Conservation (phyloP, 148 eudicot species). For the Cornus controversa region DNA sequence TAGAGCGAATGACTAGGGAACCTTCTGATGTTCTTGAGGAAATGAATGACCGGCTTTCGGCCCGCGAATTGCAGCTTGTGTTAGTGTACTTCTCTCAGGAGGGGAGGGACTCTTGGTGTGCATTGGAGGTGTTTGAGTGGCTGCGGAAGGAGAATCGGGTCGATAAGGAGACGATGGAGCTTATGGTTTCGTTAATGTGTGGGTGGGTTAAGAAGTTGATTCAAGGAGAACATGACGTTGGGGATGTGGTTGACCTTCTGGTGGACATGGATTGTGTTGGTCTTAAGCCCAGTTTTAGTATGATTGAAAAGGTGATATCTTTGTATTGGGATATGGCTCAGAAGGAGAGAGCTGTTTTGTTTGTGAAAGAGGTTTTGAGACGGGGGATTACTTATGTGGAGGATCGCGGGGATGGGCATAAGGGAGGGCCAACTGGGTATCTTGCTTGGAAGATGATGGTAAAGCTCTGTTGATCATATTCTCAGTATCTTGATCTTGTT, state of each 20-base stretch:
- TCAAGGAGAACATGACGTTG: conserved; percentile 44
- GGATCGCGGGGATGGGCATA: conserved; percentile 43
- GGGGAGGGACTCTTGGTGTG: conserved; percentile 98
- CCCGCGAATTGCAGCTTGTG: conserved; percentile 79
- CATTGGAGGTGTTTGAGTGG: conserved; percentile 97
- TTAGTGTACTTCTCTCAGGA: conserved; percentile 86
- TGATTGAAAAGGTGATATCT: conserved; percentile 89
- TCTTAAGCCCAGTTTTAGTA: conserved; percentile 71
- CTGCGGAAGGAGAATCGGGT: conserved; percentile 80
- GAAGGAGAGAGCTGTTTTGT: conserved; percentile 52
- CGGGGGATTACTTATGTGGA: conserved; percentile 46
- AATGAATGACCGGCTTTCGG: conserved; percentile 73
- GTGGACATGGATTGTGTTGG: conserved; percentile 99
- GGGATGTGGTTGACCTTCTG: conserved; percentile 73
- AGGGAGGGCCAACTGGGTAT: conserved; percentile 86
- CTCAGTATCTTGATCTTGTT: neutral
- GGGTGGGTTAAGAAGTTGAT: conserved; percentile 86
- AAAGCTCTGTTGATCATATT: conserved; percentile 16
- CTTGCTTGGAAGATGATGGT: conserved; percentile 99
- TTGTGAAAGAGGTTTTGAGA: conserved; percentile 68
- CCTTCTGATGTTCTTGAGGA: conserved; percentile 86
- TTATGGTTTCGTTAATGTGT: conserved; percentile 93
- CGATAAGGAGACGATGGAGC: conserved; percentile 93
- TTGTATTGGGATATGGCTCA: conserved; percentile 71
- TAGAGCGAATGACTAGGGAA: conserved; percentile 85